Conservation (phyloP, 2,329 filamentous ascomycete species). For the Plenodomus tracheiphilus region DNA sequence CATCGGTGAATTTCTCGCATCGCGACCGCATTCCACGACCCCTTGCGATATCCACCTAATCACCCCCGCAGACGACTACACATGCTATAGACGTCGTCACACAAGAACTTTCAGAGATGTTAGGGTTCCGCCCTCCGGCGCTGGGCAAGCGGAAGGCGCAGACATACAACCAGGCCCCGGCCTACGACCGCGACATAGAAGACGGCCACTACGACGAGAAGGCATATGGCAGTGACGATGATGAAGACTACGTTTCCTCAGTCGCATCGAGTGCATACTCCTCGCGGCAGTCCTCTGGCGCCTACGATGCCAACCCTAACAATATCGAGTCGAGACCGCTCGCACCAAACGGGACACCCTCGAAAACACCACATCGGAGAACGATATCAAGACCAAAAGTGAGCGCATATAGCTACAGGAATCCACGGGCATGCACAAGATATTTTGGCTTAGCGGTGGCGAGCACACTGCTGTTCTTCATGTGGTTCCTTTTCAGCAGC, state of each 20-base stretch:
- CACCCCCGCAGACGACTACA: background rate
- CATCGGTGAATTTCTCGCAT: background rate
- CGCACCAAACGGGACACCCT: slow-evolving; percentile 13
- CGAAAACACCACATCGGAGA: slow-evolving; percentile 16
- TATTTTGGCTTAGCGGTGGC: slow-evolving; percentile 77
- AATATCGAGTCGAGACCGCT: slow-evolving; percentile 28
- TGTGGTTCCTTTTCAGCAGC: slow-evolving; percentile 72
- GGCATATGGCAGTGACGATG: slow-evolving; percentile 40
- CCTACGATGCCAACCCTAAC: slow-evolving; percentile 36
- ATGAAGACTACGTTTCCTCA: slow-evolving; percentile 40
- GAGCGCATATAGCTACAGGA: slow-evolving; percentile 57
- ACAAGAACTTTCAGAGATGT: slow-evolving; percentile 22
- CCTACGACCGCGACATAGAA: slow-evolving; percentile 37
- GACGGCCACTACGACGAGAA: slow-evolving; percentile 46
- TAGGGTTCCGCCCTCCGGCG: slow-evolving; percentile 42
- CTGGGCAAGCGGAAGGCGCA: slow-evolving; percentile 44
- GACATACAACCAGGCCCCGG: slow-evolving; percentile 34
- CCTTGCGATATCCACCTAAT: background rate
- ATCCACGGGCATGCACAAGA: slow-evolving; percentile 74
- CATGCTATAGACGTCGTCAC: background rate
- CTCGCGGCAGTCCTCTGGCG: slow-evolving; percentile 55
- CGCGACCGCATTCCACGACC: background rate
- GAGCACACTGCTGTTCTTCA: slow-evolving; percentile 72
- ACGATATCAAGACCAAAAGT: slow-evolving; percentile 31
- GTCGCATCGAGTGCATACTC: slow-evolving; percentile 52